Conservation (phyloP, 2,329 filamentous ascomycete species). For the Aspergillus udagawae region DNA sequence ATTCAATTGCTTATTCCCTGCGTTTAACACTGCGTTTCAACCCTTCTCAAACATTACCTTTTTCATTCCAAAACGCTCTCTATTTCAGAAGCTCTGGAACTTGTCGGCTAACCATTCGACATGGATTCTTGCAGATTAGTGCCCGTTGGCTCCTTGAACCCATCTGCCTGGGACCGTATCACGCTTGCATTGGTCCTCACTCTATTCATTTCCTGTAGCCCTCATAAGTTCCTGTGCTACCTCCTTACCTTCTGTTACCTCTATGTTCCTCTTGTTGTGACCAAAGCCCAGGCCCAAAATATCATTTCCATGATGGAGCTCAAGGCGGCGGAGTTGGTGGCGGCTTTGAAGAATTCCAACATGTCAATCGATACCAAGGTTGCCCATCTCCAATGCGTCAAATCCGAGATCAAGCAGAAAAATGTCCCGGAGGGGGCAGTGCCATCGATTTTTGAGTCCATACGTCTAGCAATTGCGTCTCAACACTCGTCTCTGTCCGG, state of each 20-base stretch:
- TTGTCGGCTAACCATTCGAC: neutral
- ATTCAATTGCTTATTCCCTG: neutral
- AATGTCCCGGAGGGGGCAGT: slow-evolving; percentile 74
- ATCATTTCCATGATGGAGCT: slow-evolving; percentile 48
- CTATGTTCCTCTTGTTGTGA: slow-evolving; percentile 15
- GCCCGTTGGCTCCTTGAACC: neutral
- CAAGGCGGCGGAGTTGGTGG: slow-evolving; percentile 52
- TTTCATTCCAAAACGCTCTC: neutral
- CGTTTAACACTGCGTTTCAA: neutral
- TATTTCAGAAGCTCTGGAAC: neutral
- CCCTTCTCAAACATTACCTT: slow-evolving; percentile 8
- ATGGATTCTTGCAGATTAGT: neutral
- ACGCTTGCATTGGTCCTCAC: slow-evolving; percentile 1
- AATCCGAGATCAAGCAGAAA: slow-evolving; percentile 87
- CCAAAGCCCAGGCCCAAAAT: slow-evolving; percentile 4
- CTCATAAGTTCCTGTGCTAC: slow-evolving; percentile 7
- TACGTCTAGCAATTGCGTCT: slow-evolving; percentile 69
- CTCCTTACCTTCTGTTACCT: slow-evolving; percentile 8
- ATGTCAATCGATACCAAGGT: slow-evolving; percentile 67
- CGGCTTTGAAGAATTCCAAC: slow-evolving; percentile 58
- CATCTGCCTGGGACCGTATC: neutral
- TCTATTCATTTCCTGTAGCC: slow-evolving; percentile 7
- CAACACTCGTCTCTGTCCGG: slow-evolving; percentile 74
- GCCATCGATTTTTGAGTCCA: slow-evolving; percentile 72
- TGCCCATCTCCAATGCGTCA: slow-evolving; percentile 67